These are phyloP conservation scores for Ascochyta pisi DNA, from an alignment of 2,329 filamentous ascomycete species.

Conservation along the genomic window DNA sequence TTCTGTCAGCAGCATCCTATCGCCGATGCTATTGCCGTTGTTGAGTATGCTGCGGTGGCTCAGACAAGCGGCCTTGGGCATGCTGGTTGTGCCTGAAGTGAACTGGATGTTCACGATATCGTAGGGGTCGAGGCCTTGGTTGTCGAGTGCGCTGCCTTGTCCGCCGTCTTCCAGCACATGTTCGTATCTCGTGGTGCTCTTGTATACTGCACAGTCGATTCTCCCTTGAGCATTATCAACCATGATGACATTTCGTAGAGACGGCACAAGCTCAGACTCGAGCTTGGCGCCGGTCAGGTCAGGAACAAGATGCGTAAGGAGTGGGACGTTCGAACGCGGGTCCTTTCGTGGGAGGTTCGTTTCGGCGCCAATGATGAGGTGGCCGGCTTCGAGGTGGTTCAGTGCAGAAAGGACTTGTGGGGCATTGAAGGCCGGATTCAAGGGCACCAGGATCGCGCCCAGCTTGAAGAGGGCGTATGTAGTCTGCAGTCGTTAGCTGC, in stretches of 20 bases:
- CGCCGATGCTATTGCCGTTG: constrained; percentile 84
- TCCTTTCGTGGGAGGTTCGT: constrained; percentile 77
- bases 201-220: constrained; percentile 52
- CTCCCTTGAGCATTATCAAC: constrained; percentile 76
- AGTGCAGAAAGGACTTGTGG: constrained; percentile 80
- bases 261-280: constrained; percentile 68
- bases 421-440: constrained; percentile 89
- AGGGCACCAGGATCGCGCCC: constrained; percentile 89
- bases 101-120: constrained; percentile 96
- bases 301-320: constrained; percentile 62
- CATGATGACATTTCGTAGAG: constrained; percentile 73
- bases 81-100: constrained; percentile 91
- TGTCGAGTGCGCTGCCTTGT: constrained; percentile 52
- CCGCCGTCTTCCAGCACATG: constrained; percentile 55
- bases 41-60: constrained; percentile 88
- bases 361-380: constrained; percentile 85
- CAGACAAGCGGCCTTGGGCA: constrained; percentile 90
- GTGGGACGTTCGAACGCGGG: constrained; percentile 65
- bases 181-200: constrained; percentile 52
- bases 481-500: constrained; percentile 41
- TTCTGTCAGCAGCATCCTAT: constrained; percentile 80
- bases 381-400: constrained; percentile 72
- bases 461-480: constrained; percentile 94
- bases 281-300: constrained; percentile 55
- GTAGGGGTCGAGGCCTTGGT: constrained; percentile 60